Evolutionary conservation across 2,329 filamentous ascomycete genomes (phyloP).

Genomic region (Cryphonectria parasitica): DNA sequence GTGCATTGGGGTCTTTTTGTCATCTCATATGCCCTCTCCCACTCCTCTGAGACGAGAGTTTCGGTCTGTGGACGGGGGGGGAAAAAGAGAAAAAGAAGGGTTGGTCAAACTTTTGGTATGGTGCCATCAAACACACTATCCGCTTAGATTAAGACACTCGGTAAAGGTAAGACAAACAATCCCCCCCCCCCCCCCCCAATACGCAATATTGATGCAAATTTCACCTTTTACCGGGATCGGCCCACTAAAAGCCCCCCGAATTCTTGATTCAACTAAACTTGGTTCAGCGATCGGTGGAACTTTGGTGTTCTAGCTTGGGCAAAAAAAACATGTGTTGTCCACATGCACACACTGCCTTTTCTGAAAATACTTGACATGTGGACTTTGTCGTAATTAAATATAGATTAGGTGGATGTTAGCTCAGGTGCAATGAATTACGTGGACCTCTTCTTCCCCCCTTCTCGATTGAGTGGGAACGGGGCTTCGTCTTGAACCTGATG

Average conservation of each 20-base stretch:
- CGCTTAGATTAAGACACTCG: conserved; percentile 2
- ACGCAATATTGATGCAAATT: conserved; percentile 9
- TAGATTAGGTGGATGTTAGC: no score
- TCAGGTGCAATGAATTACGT: no score
- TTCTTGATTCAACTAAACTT: not conserved
- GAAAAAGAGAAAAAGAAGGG: no score
- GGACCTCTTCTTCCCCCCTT: no score
- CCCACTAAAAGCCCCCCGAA: not conserved
- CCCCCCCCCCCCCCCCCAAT: not conserved
- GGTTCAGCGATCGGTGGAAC: not conserved
- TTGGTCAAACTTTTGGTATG: not conserved
- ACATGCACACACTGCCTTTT: no score
- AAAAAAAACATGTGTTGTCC: no score
- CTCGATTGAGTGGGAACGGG: no score
- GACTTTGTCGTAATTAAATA: no score
- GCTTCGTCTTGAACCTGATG: no score
- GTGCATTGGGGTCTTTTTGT: no score
- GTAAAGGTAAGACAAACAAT: not conserved
- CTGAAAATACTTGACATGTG: no score
- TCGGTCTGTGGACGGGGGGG: not conserved
- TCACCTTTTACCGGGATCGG: conserved; percentile 1
- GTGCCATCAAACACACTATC: not conserved
- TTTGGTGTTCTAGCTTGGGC: not conserved
- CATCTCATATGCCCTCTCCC: no score
- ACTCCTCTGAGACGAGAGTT: not conserved